phyloP scores from a whole-genome alignment of 805 yeast species.

The Metschnikowia aberdeeniae region DNA sequence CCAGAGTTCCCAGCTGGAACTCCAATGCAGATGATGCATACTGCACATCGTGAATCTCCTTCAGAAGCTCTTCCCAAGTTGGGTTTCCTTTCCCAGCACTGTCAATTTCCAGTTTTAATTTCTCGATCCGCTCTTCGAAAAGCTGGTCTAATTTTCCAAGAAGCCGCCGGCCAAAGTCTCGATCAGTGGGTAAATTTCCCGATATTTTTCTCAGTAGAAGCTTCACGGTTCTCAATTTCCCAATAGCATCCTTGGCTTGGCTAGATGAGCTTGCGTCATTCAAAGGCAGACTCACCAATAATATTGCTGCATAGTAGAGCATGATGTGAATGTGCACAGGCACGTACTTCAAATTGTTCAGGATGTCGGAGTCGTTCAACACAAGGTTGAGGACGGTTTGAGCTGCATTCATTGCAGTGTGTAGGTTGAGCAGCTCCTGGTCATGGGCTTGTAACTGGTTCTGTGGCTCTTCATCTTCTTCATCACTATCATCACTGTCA shows the following conservation, averaged over 20 bases:
- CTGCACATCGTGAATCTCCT: conserved; percentile 12
- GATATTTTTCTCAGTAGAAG: conserved; percentile 40
- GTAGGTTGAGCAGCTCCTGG: conserved; percentile 34
- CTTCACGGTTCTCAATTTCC: conserved; percentile 40
- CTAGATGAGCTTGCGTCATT: conserved; percentile 13
- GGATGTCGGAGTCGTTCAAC: conserved; percentile 55
- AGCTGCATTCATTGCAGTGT: conserved; percentile 60
- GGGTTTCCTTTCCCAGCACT: conserved; percentile 13
- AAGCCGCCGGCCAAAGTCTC: conserved; percentile 44
- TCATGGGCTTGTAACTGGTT: conserved; percentile 24
- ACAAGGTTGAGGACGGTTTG: conserved; percentile 57
- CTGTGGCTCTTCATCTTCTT: conserved; percentile 19
- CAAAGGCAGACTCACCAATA: conserved; percentile 48
- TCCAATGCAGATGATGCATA: conserved; percentile 10
- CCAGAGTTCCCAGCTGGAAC: conserved; percentile 17
- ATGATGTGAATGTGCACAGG: conserved; percentile 72
- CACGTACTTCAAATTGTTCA: conserved; percentile 53
- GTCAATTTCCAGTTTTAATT: conserved; percentile 18
- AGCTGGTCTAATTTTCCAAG: conserved; percentile 31
- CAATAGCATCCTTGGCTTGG: conserved; percentile 25
- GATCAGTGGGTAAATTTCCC: conserved; percentile 50
- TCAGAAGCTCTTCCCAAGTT: conserved; percentile 16
- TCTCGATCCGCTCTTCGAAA: conserved; percentile 25
- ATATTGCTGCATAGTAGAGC: conserved; percentile 62
- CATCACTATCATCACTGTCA: conserved; percentile 15